Percentiles rank a stretch among this genome's conserved stretches.
Conservation (phyloP, 805 yeast genomes). For the Kodamaea leandrae region DNA sequence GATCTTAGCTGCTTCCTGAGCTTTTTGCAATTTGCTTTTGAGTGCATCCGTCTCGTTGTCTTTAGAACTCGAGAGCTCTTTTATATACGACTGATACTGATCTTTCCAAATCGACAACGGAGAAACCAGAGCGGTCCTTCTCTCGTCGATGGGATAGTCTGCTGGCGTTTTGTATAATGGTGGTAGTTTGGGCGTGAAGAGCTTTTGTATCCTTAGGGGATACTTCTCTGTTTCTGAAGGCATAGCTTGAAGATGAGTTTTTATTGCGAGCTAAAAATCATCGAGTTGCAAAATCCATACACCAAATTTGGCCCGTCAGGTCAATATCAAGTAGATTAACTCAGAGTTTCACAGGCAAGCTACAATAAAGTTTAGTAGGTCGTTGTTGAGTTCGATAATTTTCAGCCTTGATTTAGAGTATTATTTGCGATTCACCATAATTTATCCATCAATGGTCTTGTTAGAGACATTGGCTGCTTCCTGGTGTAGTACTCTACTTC, state of each 20-base stretch:
- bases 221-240: slow-evolving; percentile 23
- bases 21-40: slow-evolving; percentile 5
- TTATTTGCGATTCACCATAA: too few species aligned
- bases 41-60: neutral
- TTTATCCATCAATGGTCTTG: too few species aligned
- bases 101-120: slow-evolving; percentile 39
- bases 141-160: slow-evolving; percentile 47
- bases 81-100: slow-evolving; percentile 5
- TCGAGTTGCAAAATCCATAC: too few species aligned
- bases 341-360: too few species aligned
- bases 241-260: slow-evolving; percentile 6
- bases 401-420: too few species aligned
- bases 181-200: slow-evolving; percentile 60
- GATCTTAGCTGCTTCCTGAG: slow-evolving; percentile 7
- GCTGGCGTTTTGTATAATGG: slow-evolving; percentile 46
- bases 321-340: too few species aligned
- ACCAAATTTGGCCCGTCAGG: too few species aligned
- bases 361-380: too few species aligned
- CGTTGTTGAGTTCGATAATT: too few species aligned
- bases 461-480: too few species aligned
- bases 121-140: slow-evolving; percentile 47
- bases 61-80: neutral
- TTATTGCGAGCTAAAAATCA: too few species aligned
- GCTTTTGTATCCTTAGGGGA: slow-evolving; percentile 44
- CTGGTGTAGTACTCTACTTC: too few species aligned